phyloP scores from a whole-genome alignment of 176 grass and related monocot species.

The Oropetium thomaeum region DNA sequence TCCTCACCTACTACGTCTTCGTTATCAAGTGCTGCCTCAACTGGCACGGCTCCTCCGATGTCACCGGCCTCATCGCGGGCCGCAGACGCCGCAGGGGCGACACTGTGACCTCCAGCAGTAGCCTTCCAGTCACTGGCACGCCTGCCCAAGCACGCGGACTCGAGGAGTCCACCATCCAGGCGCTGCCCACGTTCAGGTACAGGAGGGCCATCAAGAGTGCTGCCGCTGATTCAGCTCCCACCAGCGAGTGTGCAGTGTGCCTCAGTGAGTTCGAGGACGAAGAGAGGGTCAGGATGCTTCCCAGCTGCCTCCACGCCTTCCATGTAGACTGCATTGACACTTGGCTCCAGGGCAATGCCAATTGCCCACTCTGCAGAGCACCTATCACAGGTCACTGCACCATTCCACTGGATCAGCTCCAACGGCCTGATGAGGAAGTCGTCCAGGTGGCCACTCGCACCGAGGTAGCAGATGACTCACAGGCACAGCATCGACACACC shows the following conservation, averaged over 20 bases:
- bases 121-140: not conserved
- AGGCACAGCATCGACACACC: not conserved
- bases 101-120: not conserved
- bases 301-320: conserved; percentile 79
- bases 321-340: conserved; percentile 73
- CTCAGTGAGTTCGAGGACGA: conserved; percentile 77
- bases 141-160: conserved; percentile 34
- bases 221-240: not conserved
- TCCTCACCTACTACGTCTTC: conserved; percentile 87
- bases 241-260: conserved; percentile 68
- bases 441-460: conserved; percentile 19
- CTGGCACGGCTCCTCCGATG: conserved; percentile 34
- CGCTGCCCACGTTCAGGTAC: conserved; percentile 60
- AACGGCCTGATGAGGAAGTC: conserved; percentile 7
- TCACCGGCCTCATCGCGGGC: conserved; percentile 4
- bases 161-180: conserved; percentile 40
- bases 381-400: conserved; percentile 23
- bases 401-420: conserved; percentile 8
- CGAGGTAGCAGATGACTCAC: not conserved
- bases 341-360: conserved; percentile 74
- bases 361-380: conserved; percentile 79
- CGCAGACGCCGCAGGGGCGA: not conserved
- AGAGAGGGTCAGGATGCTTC: conserved; percentile 70
- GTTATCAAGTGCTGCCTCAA: conserved; percentile 76
- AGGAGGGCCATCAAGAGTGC: conserved; percentile 24